Evolutionary conservation across 805 yeast genomes (phyloP).

Genomic region (Kodamaea hsintzibuensis): DNA sequence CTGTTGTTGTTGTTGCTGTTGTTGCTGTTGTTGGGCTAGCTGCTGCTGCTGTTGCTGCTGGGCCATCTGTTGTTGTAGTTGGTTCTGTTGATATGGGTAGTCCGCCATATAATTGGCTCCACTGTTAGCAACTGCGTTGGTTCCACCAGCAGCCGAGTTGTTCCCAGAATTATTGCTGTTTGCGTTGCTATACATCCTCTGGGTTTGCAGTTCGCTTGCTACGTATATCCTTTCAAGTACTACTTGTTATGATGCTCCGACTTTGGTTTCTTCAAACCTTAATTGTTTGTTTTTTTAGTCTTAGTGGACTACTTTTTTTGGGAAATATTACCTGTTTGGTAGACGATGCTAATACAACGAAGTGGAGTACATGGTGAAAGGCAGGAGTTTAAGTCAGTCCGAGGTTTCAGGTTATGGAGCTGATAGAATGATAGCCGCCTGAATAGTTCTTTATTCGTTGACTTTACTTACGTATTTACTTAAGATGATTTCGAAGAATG

Average conservation of each 20-base stretch:
- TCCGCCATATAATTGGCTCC: conserved; percentile 11
- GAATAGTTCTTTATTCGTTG: too few species aligned
- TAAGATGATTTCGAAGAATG: not conserved
- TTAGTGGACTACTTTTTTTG: not conserved
- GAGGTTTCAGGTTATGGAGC: too few species aligned
- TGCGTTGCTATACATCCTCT: conserved; percentile 5
- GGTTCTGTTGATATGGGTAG: conserved; percentile 16
- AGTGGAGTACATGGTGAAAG: too few species aligned
- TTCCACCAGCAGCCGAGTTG: conserved; percentile 3
- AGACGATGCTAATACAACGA: not conserved
- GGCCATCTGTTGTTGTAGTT: conserved; percentile 13
- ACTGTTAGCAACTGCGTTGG: conserved; percentile 5
- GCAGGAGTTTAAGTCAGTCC: too few species aligned
- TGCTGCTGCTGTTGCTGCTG: conserved; percentile 13
- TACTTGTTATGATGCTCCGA: not conserved
- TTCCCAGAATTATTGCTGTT: conserved; percentile 4
- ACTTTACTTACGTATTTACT: too few species aligned
- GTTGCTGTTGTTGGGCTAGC: conserved; percentile 8
- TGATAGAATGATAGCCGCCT: not conserved
- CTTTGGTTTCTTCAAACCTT: not conserved
- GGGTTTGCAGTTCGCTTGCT: not conserved
- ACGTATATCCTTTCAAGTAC: not conserved
- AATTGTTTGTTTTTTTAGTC: conserved; percentile 3
- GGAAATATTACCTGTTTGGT: not conserved
- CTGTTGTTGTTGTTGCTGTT: conserved; percentile 15